Evolutionary conservation across 148 eudicot genomes (phyloP).

Genomic region (Chenopodium quinoa): DNA sequence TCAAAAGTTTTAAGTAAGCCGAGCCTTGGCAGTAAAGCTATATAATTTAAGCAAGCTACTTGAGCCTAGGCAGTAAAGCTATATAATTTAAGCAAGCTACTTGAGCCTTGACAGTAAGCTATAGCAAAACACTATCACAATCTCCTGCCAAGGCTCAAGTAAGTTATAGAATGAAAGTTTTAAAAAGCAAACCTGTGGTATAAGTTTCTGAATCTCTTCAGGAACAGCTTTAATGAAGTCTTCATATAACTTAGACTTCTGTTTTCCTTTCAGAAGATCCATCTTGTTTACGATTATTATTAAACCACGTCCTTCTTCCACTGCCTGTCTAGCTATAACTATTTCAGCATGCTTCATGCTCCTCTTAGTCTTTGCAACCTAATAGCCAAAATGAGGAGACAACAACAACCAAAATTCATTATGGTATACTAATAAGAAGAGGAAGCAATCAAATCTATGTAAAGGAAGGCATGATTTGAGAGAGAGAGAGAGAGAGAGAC

Average conservation of each 20-base stretch:
- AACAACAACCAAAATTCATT: not conserved
- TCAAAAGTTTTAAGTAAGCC: too few species aligned
- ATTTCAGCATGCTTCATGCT: conserved; percentile 81
- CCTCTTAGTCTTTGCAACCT: not conserved
- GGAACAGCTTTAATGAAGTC: conserved; percentile 71
- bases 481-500: too few species aligned
- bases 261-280: conserved; percentile 70
- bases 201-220: conserved; percentile 77
- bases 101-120: too few species aligned
- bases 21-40: too few species aligned
- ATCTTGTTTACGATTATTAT: conserved; percentile 88
- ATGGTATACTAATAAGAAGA: not conserved
- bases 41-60: too few species aligned
- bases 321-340: conserved; percentile 92
- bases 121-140: too few species aligned
- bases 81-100: too few species aligned
- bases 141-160: too few species aligned
- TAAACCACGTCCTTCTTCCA: conserved; percentile 97
- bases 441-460: not conserved
- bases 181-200: conserved; percentile 78
- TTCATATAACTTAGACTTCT: conserved; percentile 49
- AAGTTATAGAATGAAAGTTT: not conserved
- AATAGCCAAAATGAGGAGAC: not conserved
- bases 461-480: not conserved
- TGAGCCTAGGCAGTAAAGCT: too few species aligned